Conservation (phyloP, 805 yeast species). For the Deakozyma indianensis region DNA sequence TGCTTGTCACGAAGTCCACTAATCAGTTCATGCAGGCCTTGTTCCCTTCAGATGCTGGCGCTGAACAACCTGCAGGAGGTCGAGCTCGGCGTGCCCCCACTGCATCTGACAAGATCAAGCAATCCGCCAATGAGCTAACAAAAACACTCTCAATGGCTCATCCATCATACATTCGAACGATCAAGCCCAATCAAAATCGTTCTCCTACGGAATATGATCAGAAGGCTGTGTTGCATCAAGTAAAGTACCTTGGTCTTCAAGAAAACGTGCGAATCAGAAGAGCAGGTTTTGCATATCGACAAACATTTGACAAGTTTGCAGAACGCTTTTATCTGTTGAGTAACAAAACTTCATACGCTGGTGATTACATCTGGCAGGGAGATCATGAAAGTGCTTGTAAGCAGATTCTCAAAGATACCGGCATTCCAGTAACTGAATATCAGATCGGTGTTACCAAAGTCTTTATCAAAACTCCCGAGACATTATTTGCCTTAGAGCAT, state of each 20-base stretch:
- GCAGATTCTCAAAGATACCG: constrained; percentile 40
- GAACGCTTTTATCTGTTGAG: constrained; percentile 86
- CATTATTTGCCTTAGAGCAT: constrained; percentile 86
- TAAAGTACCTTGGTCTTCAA: constrained; percentile 87
- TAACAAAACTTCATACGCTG: constrained; percentile 84
- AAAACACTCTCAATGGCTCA: constrained; percentile 80
- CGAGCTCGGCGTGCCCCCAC: constrained; percentile 76
- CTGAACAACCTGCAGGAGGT: constrained; percentile 5
- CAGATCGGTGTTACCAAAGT: constrained; percentile 88
- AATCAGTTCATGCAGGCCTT: constrained; percentile 46
- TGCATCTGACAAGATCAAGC: constrained; percentile 88
- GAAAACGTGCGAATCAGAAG: constrained; percentile 96
- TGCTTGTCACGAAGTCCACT: constrained; percentile 56
- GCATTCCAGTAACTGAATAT: constrained; percentile 66
- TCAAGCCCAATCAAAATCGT: constrained; percentile 90
- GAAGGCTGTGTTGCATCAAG: constrained; percentile 84
- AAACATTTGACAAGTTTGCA: constrained; percentile 89
- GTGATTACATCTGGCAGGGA: constrained; percentile 55
- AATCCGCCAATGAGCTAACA: constrained; percentile 79
- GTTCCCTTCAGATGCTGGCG: constrained; percentile 46
- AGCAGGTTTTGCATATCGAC: constrained; percentile 97
- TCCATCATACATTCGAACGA: constrained; percentile 94
- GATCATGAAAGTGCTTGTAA: constrained; percentile 39
- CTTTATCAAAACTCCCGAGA: constrained; percentile 93
- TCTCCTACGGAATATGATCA: constrained; percentile 83